Percentiles rank a stretch among this genome's conserved stretches.
These are phyloP conservation scores for Nothomitra cinnamomea DNA, from an alignment of 2,329 filamentous ascomycete genomes.

Conservation along the genomic window DNA sequence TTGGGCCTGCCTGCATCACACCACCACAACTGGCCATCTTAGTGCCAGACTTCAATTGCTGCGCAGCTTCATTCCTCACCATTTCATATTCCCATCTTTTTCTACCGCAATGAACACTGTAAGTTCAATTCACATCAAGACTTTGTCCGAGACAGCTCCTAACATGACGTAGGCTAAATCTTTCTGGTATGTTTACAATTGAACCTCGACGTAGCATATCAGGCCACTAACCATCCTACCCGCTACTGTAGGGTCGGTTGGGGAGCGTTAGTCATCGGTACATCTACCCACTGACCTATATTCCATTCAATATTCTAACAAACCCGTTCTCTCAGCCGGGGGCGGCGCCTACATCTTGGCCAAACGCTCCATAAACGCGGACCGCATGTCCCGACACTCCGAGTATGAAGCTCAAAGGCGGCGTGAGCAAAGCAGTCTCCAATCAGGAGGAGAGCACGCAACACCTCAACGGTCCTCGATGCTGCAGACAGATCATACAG, in stretches of 20 bases:
- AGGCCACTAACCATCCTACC: constrained; percentile 8
- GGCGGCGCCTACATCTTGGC: constrained; percentile 91
- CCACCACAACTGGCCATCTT: too few species aligned
- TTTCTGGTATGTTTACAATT: constrained; percentile 37
- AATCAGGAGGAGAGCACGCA: constrained; percentile 28
- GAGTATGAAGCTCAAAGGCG: constrained; percentile 26
- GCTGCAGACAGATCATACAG: neutral
- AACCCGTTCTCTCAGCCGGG: constrained; percentile 43
- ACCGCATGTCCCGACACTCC: constrained; percentile 54
- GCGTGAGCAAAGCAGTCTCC: constrained; percentile 17
- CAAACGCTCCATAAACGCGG: constrained; percentile 84
- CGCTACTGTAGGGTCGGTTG: constrained; percentile 56
- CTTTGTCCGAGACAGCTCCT: neutral
- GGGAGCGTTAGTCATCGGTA: constrained; percentile 76
- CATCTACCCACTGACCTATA: constrained; percentile 15
- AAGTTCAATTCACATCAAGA: neutral
- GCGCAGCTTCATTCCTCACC: too few species aligned
- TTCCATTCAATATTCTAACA: constrained; percentile 9
- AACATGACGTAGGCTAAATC: constrained; percentile 36
- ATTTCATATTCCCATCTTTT: too few species aligned
- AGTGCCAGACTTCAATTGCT: too few species aligned
- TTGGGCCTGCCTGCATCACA: too few species aligned
- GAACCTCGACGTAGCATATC: constrained; percentile 5
- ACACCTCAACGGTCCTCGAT: too few species aligned
- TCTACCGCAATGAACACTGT: neutral